These are phyloP conservation scores for Alternaria rosae DNA, from an alignment of 2,329 filamentous ascomycete genomes.

Conservation along the genomic window DNA sequence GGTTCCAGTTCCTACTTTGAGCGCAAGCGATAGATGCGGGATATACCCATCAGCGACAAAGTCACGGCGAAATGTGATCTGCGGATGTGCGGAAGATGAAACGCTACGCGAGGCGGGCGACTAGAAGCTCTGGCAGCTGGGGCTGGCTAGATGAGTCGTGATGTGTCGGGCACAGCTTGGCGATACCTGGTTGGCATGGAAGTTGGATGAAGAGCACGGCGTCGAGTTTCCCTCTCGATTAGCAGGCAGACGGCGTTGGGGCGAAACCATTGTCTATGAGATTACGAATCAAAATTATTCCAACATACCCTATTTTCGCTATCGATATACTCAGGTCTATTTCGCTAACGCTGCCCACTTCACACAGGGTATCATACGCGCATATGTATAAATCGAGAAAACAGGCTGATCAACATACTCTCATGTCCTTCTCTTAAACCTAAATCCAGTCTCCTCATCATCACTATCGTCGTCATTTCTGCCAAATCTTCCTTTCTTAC, in stretches of 20 bases:
- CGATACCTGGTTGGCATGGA: background rate
- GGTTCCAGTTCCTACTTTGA: constrained; percentile 91
- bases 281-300: constrained; percentile 9
- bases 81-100: background rate
- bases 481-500: constrained; percentile 35
- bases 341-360: background rate
- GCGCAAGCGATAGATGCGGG: constrained; percentile 66
- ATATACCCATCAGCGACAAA: background rate
- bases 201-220: background rate
- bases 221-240: constrained; percentile 1
- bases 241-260: constrained; percentile 7
- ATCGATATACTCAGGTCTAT: background rate
- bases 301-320: background rate
- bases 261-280: constrained; percentile 5
- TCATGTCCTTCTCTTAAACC: constrained; percentile 54
- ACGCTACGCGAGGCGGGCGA: background rate
- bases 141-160: background rate
- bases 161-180: background rate
- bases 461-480: constrained; percentile 59
- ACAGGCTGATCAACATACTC: background rate
- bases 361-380: constrained; percentile 11
- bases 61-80: background rate
- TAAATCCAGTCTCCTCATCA: constrained; percentile 64
- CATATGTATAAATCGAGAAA: background rate
- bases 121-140: background rate